phyloP scores from a whole-genome alignment of 2,329 filamentous ascomycete species.

The Ascomycota sp. region DNA sequence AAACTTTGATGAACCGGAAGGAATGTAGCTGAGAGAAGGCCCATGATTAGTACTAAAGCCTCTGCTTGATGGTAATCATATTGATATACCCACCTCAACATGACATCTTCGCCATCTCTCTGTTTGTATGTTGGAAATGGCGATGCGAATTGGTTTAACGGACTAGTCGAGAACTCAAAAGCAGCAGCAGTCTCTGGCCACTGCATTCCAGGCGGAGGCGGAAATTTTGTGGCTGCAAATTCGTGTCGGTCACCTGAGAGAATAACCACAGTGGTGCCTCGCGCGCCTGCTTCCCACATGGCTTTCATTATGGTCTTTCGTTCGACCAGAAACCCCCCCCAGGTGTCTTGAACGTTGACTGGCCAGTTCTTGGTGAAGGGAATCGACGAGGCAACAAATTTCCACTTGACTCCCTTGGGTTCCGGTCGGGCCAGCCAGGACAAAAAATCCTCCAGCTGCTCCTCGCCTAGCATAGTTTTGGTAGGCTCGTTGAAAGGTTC shows the following conservation, averaged over 20 bases:
- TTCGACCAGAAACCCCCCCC: slow-evolving; percentile 77
- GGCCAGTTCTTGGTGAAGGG: slow-evolving; percentile 97
- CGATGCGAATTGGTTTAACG: slow-evolving; percentile 81
- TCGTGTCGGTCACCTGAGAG: slow-evolving; percentile 90
- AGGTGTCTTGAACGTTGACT: slow-evolving; percentile 70
- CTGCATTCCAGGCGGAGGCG: slow-evolving; percentile 32
- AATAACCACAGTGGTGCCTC: slow-evolving; percentile 56
- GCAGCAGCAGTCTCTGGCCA: slow-evolving; percentile 45
- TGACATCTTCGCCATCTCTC: slow-evolving; percentile 58
- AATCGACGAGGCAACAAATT: slow-evolving; percentile 72
- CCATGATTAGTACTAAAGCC: slow-evolving; percentile 1
- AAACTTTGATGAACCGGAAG: slow-evolving; percentile 74
- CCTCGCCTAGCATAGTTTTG: slow-evolving; percentile 71
- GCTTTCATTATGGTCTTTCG: slow-evolving; percentile 59
- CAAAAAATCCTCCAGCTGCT: slow-evolving; percentile 61
- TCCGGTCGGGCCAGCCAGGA: slow-evolving; percentile 52
- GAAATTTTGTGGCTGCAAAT: slow-evolving; percentile 72
- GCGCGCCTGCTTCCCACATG: slow-evolving; percentile 70
- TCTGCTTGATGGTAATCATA: neutral
- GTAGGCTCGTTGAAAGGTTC: slow-evolving; percentile 34
- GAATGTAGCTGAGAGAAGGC: slow-evolving; percentile 36
- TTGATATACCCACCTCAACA: slow-evolving; percentile 46
- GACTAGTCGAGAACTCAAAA: slow-evolving; percentile 80
- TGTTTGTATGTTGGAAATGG: slow-evolving; percentile 68
- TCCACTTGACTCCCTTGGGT: slow-evolving; percentile 67